Evolutionary conservation across 2,329 filamentous ascomycete genomes (phyloP).

Genomic region (Monosporascus sp.): DNA sequence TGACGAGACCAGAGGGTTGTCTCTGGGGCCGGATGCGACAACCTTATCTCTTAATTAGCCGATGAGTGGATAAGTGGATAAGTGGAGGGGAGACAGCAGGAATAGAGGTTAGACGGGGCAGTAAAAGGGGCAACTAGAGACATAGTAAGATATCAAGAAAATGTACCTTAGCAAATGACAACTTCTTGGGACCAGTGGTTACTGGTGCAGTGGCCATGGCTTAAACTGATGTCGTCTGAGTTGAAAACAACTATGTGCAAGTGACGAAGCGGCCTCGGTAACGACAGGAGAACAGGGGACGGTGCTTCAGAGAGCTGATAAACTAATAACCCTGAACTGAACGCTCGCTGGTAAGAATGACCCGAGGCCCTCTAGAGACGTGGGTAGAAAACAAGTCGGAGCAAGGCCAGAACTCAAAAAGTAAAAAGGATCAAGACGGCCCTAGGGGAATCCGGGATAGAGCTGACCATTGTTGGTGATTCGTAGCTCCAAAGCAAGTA

Average conservation of each 20-base stretch:
- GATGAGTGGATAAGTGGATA: constrained; percentile 3
- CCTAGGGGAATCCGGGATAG: constrained; percentile 43
- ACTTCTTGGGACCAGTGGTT: constrained; percentile 23
- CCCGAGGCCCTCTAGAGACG: neutral
- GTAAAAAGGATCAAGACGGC: constrained; percentile 48
- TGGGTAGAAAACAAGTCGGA: constrained; percentile 5
- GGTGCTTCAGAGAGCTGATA: neutral
- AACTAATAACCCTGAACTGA: neutral
- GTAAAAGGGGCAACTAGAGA: neutral
- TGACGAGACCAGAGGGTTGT: constrained; percentile 17
- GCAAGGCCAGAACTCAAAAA: constrained; percentile 41
- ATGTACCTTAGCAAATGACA: constrained; percentile 29
- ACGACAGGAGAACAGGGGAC: neutral
- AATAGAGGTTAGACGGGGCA: neutral
- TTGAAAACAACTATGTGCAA: neutral
- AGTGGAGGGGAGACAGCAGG: neutral
- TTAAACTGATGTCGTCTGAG: constrained; percentile 2
- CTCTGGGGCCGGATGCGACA: constrained; percentile 25
- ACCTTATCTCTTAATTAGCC: constrained; percentile 16
- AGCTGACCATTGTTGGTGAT: constrained; percentile 51
- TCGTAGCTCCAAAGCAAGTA: constrained; percentile 30
- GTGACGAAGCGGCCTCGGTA: neutral
- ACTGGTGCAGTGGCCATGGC: constrained; percentile 24
- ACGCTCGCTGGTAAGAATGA: neutral
- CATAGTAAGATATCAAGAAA: neutral